Conservation (phyloP, 768 basidiomycete genomes). For the Boletellus emodensis region DNA sequence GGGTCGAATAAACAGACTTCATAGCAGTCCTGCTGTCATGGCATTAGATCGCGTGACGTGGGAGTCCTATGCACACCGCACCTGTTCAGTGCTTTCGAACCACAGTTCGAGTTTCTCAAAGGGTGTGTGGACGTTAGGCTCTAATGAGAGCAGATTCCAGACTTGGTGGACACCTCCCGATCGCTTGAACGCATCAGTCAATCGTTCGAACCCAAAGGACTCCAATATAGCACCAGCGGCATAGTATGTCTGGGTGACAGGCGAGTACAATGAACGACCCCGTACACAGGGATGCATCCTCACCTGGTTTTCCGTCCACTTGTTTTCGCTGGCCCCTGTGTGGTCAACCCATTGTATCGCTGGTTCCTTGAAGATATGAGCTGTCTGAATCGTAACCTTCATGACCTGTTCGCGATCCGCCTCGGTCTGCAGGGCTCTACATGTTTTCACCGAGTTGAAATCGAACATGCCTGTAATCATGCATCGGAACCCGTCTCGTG, state of each 20-base stretch:
- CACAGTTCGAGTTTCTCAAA: neutral
- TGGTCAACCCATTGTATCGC: neutral
- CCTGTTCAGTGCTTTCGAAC: no score
- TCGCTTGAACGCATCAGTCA: neutral
- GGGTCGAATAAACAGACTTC: neutral
- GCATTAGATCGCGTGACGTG: no score
- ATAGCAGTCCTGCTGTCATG: neutral
- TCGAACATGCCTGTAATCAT: neutral
- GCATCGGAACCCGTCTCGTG: neutral
- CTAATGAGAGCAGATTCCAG: conserved; percentile 2
- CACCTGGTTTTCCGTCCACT: neutral
- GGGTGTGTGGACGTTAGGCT: accelerated
- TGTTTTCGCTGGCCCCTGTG: neutral
- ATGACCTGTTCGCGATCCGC: no score
- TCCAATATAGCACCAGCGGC: neutral
- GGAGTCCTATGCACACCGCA: no score
- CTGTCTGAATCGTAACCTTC: neutral
- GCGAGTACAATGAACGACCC: no score
- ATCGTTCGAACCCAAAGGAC: neutral
- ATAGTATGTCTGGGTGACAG: neutral
- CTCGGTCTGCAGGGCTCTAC: no score
- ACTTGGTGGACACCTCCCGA: neutral
- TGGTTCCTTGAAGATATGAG: neutral
- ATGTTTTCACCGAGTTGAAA: no score
- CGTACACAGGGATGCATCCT: no score